Evolutionary conservation across 805 yeast species (phyloP).

Genomic region (Candida pseudoglaebosa): DNA sequence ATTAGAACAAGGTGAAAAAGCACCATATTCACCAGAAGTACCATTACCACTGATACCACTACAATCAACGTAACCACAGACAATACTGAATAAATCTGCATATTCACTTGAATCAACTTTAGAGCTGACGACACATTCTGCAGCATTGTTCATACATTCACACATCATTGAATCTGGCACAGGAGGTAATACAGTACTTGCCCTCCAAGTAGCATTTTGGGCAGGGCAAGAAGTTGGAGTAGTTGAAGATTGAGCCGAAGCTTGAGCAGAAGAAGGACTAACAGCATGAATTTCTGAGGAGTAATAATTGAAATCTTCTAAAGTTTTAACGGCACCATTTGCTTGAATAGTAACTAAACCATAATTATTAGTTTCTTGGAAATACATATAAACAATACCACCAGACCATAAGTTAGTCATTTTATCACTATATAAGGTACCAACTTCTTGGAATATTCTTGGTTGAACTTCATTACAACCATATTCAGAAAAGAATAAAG

Average conservation of each 20-base stretch:
- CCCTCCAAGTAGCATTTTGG: constrained; percentile 30
- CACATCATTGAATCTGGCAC: constrained; percentile 38
- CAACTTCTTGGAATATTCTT: constrained; percentile 71
- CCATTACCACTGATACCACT: constrained; percentile 35
- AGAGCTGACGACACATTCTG: constrained; percentile 31
- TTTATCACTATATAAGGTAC: constrained; percentile 54
- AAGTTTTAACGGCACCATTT: constrained; percentile 49
- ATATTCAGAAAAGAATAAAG: constrained; percentile 77
- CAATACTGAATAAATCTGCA: constrained; percentile 28
- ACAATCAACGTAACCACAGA: constrained; percentile 35
- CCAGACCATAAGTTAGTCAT: constrained; percentile 89
- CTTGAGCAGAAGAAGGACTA: constrained; percentile 24
- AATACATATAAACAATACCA: constrained; percentile 86
- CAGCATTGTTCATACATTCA: constrained; percentile 31
- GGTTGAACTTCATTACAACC: constrained; percentile 72
- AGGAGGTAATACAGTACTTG: constrained; percentile 40
- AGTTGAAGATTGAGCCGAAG: constrained; percentile 19
- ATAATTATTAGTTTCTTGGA: constrained; percentile 68
- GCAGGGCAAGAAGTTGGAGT: constrained; percentile 36
- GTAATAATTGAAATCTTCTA: constrained; percentile 61
- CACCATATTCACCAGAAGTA: constrained; percentile 38
- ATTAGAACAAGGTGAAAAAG: constrained; percentile 35
- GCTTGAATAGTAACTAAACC: constrained; percentile 61
- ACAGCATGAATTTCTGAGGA: constrained; percentile 53
- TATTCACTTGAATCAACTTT: constrained; percentile 28